A percentile compares a stretch with the other conserved stretches of the same genome.
Evolutionary conservation across 2,329 filamentous ascomycete genomes (phyloP).

Genomic region (Rachicladosporium sp.): DNA sequence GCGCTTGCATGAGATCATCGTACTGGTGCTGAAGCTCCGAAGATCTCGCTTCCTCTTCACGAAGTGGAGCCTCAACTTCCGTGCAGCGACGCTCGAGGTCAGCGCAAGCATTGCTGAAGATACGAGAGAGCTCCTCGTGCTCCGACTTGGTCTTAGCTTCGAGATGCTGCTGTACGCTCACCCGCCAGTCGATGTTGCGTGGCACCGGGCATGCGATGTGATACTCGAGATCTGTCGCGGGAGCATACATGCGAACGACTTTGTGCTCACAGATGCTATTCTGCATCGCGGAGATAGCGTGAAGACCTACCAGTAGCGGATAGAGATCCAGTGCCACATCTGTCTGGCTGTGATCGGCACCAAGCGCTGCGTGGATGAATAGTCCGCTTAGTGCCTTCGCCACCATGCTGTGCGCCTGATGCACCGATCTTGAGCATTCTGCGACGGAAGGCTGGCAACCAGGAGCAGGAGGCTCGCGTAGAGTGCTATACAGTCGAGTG

Average conservation of each 20-base stretch:
- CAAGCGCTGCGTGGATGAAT: conserved; percentile 1
- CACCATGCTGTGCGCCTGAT: too few species aligned
- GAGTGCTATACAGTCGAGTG: too few species aligned
- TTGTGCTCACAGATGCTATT: background rate
- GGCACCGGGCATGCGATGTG: too few species aligned
- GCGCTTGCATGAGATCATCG: conserved; percentile 23
- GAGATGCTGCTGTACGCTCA: conserved; percentile 34
- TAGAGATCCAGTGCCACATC: conserved; percentile 2
- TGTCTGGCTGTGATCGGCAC: conserved; percentile 4
- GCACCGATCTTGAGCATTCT: too few species aligned
- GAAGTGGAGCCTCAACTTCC: conserved; percentile 42
- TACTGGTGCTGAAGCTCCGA: conserved; percentile 24
- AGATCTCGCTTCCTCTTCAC: conserved; percentile 29
- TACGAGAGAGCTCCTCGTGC: conserved; percentile 34
- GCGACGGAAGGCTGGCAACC: too few species aligned
- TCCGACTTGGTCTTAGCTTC: conserved; percentile 30
- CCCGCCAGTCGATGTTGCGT: conserved; percentile 34
- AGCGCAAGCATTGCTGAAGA: conserved; percentile 41
- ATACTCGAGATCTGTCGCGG: background rate
- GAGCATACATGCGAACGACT: too few species aligned
- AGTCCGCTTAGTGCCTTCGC: background rate
- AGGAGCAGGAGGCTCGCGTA: too few species aligned
- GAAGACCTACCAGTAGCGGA: conserved; percentile 1
- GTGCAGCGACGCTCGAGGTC: conserved; percentile 46
- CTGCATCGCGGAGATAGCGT: background rate